A percentile compares a stretch with the other conserved stretches of the same genome.
Evolutionary conservation across 2,329 filamentous ascomycete species (phyloP).

Genomic region (Didymella segeticola): DNA sequence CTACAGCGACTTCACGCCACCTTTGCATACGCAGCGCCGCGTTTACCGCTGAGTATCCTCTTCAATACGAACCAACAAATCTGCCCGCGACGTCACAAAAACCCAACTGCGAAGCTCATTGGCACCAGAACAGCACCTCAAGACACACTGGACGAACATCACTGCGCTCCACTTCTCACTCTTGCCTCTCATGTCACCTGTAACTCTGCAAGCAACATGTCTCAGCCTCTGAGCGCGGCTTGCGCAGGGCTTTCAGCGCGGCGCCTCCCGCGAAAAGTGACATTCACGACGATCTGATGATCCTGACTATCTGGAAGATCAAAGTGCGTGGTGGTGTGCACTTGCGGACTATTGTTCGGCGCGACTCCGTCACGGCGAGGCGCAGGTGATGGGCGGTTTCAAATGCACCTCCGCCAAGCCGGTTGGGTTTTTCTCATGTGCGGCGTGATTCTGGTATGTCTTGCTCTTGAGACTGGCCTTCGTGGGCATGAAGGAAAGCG

Average conservation of each 20-base stretch:
- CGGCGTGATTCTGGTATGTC: background rate
- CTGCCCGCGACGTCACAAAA: background rate
- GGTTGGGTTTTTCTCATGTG: background rate
- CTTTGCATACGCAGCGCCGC: slow-evolving; percentile 11
- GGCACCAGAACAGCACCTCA: background rate
- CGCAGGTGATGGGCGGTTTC: slow-evolving; percentile 15
- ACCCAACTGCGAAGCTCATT: too few relatives aligned
- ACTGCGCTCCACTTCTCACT: background rate
- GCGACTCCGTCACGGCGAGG: slow-evolving; percentile 6
- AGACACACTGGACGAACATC: background rate
- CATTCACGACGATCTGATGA: slow-evolving; percentile 1
- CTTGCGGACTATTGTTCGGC: background rate
- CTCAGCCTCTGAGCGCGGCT: slow-evolving; percentile 5
- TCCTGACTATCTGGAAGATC: slow-evolving; percentile 14
- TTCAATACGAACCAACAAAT: background rate
- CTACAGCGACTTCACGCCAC: slow-evolving; percentile 6
- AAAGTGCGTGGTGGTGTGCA: background rate
- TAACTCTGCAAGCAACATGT: background rate
- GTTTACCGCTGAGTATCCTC: slow-evolving; percentile 2
- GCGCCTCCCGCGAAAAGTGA: slow-evolving; percentile 6
- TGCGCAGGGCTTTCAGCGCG: slow-evolving; percentile 6
- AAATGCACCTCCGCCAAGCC: slow-evolving; percentile 3
- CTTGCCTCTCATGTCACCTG: background rate
- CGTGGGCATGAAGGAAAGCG: background rate
- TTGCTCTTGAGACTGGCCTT: background rate